Evolutionary conservation across 371 early-diverging fungal genomes (phyloP).

Genomic region (Zancudomyces culisetae): DNA sequence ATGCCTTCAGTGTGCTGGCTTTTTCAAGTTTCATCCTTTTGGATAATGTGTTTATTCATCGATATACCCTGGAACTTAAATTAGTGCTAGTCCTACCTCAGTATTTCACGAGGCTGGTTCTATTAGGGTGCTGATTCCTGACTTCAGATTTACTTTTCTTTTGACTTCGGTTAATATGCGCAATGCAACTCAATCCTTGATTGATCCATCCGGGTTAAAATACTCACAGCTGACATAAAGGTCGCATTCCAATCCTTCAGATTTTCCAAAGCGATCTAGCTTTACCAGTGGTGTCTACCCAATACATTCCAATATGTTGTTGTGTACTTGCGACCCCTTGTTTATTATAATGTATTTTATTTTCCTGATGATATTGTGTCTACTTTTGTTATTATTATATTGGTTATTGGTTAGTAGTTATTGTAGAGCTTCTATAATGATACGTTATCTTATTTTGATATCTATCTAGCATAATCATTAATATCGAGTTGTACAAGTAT

Average conservation of each 20-base stretch:
- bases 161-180: slow-evolving; percentile 93
- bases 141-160: slow-evolving; percentile 63
- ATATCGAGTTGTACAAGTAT: too few species aligned
- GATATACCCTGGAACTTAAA: slow-evolving; percentile 94
- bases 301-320: slow-evolving; percentile 68
- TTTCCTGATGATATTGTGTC: too few species aligned
- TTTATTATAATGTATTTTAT: too few species aligned
- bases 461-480: too few species aligned
- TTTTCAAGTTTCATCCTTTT: slow-evolving; percentile 98
- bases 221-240: slow-evolving; percentile 96
- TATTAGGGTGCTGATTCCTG: slow-evolving; percentile 81
- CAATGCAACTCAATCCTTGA: slow-evolving; percentile 91
- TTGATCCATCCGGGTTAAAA: slow-evolving; percentile 94
- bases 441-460: too few species aligned
- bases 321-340: too few species aligned
- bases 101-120: slow-evolving; percentile 96
- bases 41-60: slow-evolving; percentile 87
- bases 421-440: too few species aligned
- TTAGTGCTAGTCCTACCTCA: slow-evolving; percentile 76
- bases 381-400: too few species aligned
- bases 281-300: slow-evolving; percentile 91
- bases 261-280: slow-evolving; percentile 63
- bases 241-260: slow-evolving; percentile 81
- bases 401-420: too few species aligned
- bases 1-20: slow-evolving; percentile 84